Percentiles rank a stretch among this genome's conserved stretches.
phyloP scores from a whole-genome alignment of 176 grass and related monocot species.

The Lolium rigidum region DNA sequence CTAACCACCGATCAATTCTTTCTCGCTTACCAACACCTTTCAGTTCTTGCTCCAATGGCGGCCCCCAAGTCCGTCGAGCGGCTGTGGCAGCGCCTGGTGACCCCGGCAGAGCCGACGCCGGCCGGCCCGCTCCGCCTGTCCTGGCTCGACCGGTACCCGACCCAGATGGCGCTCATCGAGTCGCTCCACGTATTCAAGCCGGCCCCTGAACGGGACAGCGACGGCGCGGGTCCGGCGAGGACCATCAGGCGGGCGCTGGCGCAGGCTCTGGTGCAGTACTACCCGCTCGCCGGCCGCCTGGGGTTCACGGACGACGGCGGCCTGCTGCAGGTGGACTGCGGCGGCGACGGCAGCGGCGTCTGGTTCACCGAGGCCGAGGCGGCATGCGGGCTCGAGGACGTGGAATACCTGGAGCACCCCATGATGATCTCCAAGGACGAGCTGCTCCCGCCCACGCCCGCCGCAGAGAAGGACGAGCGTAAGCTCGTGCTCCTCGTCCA shows the following conservation, averaged over 20 bases:
- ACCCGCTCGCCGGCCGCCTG: constrained; percentile 72
- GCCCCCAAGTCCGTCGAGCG: constrained; percentile 45
- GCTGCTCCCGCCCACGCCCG: constrained; percentile 61
- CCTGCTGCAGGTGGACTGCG: constrained; percentile 70
- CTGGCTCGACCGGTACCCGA: constrained; percentile 93
- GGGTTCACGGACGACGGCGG: constrained; percentile 54
- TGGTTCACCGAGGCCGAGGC: constrained; percentile 76
- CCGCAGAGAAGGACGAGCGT: constrained; percentile 43
- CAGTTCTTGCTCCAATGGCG: not conserved
- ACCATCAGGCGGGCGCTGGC: constrained; percentile 61
- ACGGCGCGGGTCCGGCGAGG: not conserved
- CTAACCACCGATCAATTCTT: not conserved
- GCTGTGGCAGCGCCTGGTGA: constrained; percentile 49
- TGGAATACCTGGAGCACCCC: constrained; percentile 92
- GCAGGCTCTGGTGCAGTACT: constrained; percentile 67
- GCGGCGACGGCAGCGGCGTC: constrained; percentile 54
- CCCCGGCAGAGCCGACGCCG: constrained; percentile 55
- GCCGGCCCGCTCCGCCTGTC: constrained; percentile 58
- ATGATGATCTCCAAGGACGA: constrained; percentile 88
- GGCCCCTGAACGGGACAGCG: not conserved
- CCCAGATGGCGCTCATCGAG: constrained; percentile 91
- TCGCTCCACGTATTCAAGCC: constrained; percentile 86
- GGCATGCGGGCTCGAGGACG: constrained; percentile 53
- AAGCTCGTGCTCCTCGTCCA: constrained; percentile 75
- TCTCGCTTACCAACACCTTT: not conserved